Evolutionary conservation across 2,329 filamentous ascomycete species (phyloP), one percentile per base, ranked within the genome.

Genomic region (Nannizzia gypsea): DNA sequence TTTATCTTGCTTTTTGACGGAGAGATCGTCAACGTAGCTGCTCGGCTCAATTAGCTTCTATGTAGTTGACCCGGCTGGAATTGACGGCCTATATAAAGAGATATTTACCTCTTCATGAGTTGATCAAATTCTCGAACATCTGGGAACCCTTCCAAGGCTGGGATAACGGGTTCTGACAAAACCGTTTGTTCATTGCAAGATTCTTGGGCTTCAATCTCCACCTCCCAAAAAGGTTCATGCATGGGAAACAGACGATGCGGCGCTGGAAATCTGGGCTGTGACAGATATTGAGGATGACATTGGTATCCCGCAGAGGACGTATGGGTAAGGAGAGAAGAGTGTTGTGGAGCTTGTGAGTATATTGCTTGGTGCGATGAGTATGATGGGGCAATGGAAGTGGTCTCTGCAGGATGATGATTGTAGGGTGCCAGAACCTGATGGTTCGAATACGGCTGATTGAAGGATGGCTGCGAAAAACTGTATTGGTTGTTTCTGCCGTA

Each of bases 1-100:
- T 62, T 80, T 80, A 63, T 80, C 77, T 66, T 77, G 76, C 59
- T 80, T 80, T 64, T 79, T 79, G 36, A 76, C 70, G 5, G 77
- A 79, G 13, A 80, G 69, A 38, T 76, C 76, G 54, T 76, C 70
- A 36, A 80, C 76, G 62, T 80, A 80, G 55, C 78, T 79, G 58
- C 28, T 11, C 34, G 31, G 61, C 34, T 4, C 20, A 13, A 31
- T 52, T 52, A 52, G 48, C n/a, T 52, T 52, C 20, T 11, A 28
- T n/a, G 13, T 9, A 31, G 22, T 28, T 28, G 48, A 8, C 40
- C 17, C n/a, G 9, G 36, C 24, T 46, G 15, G 28, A 24, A 17
- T 5, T 31, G 15, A 26, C 6, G 61, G 15, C 31, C 61, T 56
- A 20, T 42, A 52, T 46, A n/a, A 22, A 24, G 48, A 28, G 22